Conservation (phyloP, 169 alveolate species). For the Cryptosporidium viatorum region DNA sequence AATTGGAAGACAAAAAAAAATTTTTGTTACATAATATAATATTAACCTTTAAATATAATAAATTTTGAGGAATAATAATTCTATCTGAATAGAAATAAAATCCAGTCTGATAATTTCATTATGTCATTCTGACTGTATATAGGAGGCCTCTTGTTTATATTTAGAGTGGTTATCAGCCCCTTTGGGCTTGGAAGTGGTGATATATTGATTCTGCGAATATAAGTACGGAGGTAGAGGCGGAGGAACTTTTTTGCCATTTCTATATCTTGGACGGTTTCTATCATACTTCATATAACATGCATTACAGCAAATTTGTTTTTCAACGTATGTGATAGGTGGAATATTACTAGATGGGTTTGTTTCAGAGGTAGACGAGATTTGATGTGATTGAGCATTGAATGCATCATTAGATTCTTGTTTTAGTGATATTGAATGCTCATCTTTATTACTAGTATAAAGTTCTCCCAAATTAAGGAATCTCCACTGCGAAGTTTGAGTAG, state of each 20-base stretch:
- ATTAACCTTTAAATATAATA: slow-evolving; percentile 1
- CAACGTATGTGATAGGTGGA: slow-evolving; percentile 11
- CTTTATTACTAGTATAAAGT: not conserved
- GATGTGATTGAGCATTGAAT: not conserved
- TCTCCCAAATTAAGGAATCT: slow-evolving; percentile 41
- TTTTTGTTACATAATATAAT: not conserved
- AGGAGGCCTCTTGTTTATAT: not conserved
- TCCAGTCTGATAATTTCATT: not conserved
- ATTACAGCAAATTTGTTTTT: slow-evolving; percentile 68
- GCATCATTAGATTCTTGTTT: slow-evolving; percentile 7
- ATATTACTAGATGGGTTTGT: not conserved
- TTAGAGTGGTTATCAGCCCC: not conserved
- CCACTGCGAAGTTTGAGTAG: slow-evolving; percentile 74
- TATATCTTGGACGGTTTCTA: slow-evolving; percentile 68
- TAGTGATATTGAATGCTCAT: not conserved
- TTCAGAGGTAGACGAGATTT: not conserved
- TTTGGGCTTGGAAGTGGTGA: not conserved
- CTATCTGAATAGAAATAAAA: not conserved
- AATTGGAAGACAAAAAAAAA: not conserved
- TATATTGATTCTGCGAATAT: slow-evolving; percentile 22
- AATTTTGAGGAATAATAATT: not conserved
- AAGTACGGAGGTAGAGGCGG: slow-evolving; percentile 65
- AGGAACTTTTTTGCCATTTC: slow-evolving; percentile 69
- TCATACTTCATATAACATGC: slow-evolving; percentile 75
- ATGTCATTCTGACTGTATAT: not conserved